These are phyloP conservation scores for Coccomyxa sp. DNA, from an alignment of 139 green algal genomes.

Conservation along the genomic window DNA sequence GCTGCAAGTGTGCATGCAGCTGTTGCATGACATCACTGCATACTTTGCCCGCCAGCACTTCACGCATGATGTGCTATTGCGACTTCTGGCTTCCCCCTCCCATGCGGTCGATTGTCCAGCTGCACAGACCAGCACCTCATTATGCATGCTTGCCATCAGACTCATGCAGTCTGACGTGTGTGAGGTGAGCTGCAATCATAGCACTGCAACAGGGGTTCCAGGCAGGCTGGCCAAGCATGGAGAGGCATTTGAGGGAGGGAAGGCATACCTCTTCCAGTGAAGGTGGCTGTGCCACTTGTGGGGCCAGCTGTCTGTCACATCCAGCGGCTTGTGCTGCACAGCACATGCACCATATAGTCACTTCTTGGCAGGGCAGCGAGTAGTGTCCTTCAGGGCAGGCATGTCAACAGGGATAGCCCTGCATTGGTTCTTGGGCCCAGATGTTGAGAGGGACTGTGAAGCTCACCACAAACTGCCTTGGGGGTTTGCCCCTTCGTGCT, in stretches of 20 bases:
- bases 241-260: not conserved
- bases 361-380: not conserved
- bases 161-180: not conserved
- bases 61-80: too few species aligned
- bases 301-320: constrained; percentile 63
- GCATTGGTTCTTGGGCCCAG: not conserved
- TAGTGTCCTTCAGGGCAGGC: constrained; percentile 14
- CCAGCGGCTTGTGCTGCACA: constrained; percentile 32
- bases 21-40: too few species aligned
- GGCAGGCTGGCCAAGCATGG: not conserved
- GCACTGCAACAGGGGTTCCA: not conserved
- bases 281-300: constrained; percentile 77
- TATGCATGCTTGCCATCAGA: not conserved
- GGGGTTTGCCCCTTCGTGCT: constrained; percentile 52
- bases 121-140: not conserved
- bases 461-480: constrained; percentile 31
- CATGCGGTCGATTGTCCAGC: not conserved
- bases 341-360: not conserved
- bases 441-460: not conserved
- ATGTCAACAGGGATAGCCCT: not conserved
- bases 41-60: too few species aligned
- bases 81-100: not conserved
- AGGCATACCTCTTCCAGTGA: constrained; percentile 53
- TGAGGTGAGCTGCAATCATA: not conserved
- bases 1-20: not conserved